These are phyloP conservation scores for Crithidia bombi DNA, from an alignment of 208 protist genomes.

Conservation along the genomic window DNA sequence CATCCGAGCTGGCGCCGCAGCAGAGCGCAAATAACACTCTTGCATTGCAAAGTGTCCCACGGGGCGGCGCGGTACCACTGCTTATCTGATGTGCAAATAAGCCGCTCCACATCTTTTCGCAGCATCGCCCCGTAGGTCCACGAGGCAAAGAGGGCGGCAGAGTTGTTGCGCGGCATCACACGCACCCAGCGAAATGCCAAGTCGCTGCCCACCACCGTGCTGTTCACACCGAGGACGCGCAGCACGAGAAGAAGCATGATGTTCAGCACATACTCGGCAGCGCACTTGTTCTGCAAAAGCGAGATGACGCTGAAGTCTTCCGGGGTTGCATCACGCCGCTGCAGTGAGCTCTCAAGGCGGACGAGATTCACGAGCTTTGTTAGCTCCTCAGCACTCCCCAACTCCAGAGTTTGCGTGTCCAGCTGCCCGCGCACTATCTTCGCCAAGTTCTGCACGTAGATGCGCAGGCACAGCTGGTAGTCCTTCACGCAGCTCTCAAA, in stretches of 20 bases:
- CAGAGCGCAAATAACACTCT: slow-evolving; percentile 45
- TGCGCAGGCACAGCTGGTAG: slow-evolving; percentile 25
- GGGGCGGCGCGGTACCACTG: slow-evolving; percentile 39
- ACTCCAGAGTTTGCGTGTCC: slow-evolving; percentile 13
- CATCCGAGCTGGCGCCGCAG: slow-evolving; percentile 47
- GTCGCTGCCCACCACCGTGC: slow-evolving; percentile 49
- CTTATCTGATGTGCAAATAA: slow-evolving; percentile 28
- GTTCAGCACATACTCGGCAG: slow-evolving; percentile 60
- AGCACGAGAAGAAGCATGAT: slow-evolving; percentile 45
- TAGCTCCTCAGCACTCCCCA: slow-evolving; percentile 9
- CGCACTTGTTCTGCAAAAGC: slow-evolving; percentile 28
- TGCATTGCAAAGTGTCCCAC: slow-evolving; percentile 36
- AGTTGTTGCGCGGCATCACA: slow-evolving; percentile 30
- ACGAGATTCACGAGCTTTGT: slow-evolving; percentile 22
- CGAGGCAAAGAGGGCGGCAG: slow-evolving; percentile 40
- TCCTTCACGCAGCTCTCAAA: slow-evolving; percentile 24
- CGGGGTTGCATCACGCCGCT: slow-evolving; percentile 34
- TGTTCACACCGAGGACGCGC: slow-evolving; percentile 24
- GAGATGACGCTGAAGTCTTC: slow-evolving; percentile 51
- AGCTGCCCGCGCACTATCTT: slow-evolving; percentile 16
- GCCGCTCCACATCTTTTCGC: slow-evolving; percentile 29
- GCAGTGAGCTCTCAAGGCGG: slow-evolving; percentile 21
- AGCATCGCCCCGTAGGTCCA: slow-evolving; percentile 40
- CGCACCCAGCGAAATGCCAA: slow-evolving; percentile 51
- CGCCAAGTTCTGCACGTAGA: slow-evolving; percentile 27